Evolutionary conservation across 148 eudicot species (phyloP).

Genomic region (Arbutus unedo): DNA sequence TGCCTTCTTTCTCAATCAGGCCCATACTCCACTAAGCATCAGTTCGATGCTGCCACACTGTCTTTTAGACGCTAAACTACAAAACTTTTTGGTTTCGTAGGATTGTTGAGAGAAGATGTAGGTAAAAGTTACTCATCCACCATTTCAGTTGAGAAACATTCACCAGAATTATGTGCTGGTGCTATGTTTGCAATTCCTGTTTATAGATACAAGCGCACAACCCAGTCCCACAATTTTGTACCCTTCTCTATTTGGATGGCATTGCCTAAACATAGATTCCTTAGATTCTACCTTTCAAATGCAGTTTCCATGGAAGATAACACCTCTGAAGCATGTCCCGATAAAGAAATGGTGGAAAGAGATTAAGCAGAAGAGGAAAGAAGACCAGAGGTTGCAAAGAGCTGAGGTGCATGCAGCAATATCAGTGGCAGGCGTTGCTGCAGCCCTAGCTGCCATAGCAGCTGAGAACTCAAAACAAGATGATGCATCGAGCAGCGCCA

Average conservation of each 20-base stretch:
- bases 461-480: constrained; percentile 50
- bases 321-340: constrained; percentile 55
- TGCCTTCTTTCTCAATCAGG: background rate
- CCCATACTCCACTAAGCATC: background rate
- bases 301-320: constrained; percentile 68
- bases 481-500: constrained; percentile 31
- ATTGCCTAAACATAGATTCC: background rate
- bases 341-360: constrained; percentile 89
- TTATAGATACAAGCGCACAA: background rate
- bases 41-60: background rate
- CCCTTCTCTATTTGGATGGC: background rate
- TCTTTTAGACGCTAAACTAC: no score
- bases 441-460: constrained; percentile 87
- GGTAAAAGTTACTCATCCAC: background rate
- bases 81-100: background rate
- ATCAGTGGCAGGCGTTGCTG: constrained; percentile 91
- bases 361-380: constrained; percentile 74
- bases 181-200: background rate
- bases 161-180: background rate
- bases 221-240: background rate
- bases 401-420: constrained; percentile 98
- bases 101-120: background rate
- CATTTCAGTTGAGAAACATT: background rate
- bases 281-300: background rate
- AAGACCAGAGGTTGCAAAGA: constrained; percentile 69